Conservation (phyloP, 305 asterid species). For the Solanum hybrid region DNA sequence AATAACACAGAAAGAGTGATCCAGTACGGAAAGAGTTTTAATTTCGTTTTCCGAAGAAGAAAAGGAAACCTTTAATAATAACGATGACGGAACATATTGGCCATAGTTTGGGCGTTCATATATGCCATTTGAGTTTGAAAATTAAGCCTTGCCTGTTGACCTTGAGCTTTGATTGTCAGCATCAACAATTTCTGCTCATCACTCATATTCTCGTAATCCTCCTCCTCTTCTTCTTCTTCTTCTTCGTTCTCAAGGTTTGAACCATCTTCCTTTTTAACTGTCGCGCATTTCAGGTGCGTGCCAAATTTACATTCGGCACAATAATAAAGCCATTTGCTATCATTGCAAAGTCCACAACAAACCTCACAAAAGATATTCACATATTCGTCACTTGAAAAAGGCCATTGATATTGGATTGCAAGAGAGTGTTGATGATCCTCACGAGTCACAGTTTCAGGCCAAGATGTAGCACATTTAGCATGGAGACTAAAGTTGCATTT, state of each 20-base stretch:
- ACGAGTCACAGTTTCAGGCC: background rate
- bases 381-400: background rate
- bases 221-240: background rate
- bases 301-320: background rate
- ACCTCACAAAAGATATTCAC: background rate
- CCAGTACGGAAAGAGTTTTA: background rate
- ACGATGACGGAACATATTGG: background rate
- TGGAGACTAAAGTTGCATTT: slow-evolving; percentile 13
- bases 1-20: background rate
- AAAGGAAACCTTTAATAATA: background rate
- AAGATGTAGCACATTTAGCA: background rate
- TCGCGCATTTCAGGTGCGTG: background rate
- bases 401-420: background rate
- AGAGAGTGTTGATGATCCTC: slow-evolving; percentile 3
- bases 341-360: background rate
- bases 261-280: background rate
- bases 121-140: background rate
- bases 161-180: background rate
- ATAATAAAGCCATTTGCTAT: slow-evolving; percentile 1
- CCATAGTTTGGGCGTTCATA: background rate
- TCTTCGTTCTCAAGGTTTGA: background rate
- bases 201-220: background rate
- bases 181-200: background rate
- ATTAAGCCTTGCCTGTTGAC: background rate
- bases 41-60: background rate